Conservation (phyloP, 2,329 filamentous ascomycete genomes). For the Microdochium paspali region DNA sequence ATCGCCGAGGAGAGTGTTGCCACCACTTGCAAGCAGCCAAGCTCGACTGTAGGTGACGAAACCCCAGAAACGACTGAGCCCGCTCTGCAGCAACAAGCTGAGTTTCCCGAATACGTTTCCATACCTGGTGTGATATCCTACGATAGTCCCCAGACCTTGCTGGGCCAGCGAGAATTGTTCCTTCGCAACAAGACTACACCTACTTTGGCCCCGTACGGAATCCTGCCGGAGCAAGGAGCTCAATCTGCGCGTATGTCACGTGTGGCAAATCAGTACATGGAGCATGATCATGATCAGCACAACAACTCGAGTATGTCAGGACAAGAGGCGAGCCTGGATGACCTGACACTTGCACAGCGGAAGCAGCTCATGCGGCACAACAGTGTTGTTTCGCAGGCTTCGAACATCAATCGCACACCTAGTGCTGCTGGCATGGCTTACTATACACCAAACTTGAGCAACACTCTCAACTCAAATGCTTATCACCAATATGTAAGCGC, state of each 20-base stretch:
- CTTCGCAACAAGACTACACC: conserved; percentile 42
- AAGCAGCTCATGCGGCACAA: conserved; percentile 49
- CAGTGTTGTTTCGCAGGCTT: conserved; percentile 23
- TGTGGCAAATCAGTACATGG: not conserved
- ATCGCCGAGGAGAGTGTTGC: conserved; percentile 13
- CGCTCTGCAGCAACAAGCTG: not conserved
- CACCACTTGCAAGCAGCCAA: too few relatives aligned
- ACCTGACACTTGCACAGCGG: conserved; percentile 64
- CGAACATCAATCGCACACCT: not conserved
- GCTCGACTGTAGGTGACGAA: too few relatives aligned
- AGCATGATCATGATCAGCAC: not conserved
- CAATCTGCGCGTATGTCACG: too few relatives aligned
- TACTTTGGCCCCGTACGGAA: conserved; percentile 16
- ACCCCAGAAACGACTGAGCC: too few relatives aligned
- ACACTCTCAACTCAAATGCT: conserved; percentile 4
- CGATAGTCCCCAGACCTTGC: conserved; percentile 42
- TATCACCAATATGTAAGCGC: conserved; percentile 16
- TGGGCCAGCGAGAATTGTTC: conserved; percentile 45
- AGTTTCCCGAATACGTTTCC: conserved; percentile 5
- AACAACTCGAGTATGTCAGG: not conserved
- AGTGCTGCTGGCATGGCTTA: not conserved
- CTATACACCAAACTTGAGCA: conserved; percentile 4
- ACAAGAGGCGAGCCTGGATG: conserved; percentile 30
- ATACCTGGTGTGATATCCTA: conserved; percentile 39
- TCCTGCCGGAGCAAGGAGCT: too few relatives aligned